These are phyloP conservation scores for Yamadazyma songkhlaensis DNA, from an alignment of 1,139 yeast species.

Conservation along the genomic window DNA sequence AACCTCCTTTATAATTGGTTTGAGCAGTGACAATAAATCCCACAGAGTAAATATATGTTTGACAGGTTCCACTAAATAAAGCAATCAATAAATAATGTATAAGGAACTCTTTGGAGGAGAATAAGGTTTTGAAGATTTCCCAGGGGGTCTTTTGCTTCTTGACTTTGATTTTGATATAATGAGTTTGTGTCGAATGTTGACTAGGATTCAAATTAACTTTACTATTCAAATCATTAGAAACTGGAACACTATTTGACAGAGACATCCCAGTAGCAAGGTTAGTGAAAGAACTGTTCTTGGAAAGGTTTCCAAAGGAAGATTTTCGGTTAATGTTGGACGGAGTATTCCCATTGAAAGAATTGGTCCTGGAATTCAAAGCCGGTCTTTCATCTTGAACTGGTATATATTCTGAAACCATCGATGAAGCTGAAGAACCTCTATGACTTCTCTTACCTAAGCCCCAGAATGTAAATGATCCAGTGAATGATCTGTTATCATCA, in stretches of 20 bases:
- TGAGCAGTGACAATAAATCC: slow-evolving; percentile 47
- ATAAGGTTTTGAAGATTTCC: slow-evolving; percentile 21
- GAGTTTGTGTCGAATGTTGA: neutral
- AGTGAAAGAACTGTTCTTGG: slow-evolving; percentile 5
- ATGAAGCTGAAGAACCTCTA: slow-evolving; percentile 9
- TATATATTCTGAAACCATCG: slow-evolving; percentile 9
- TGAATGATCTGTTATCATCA: slow-evolving; percentile 6
- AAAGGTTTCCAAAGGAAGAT: slow-evolving; percentile 4
- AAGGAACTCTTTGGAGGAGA: slow-evolving; percentile 26
- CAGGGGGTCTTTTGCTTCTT: slow-evolving; percentile 18
- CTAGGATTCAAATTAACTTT: neutral
- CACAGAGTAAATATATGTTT: slow-evolving; percentile 43
- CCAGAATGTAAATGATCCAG: slow-evolving; percentile 42
- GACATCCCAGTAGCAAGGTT: neutral
- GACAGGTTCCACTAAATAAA: slow-evolving; percentile 37
- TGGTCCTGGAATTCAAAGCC: slow-evolving; percentile 12
- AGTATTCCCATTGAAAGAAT: slow-evolving; percentile 12
- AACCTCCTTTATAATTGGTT: slow-evolving; percentile 18
- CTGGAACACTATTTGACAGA: neutral
- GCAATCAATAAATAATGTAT: slow-evolving; percentile 36
- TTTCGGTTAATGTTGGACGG: neutral
- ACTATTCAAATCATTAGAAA: neutral
- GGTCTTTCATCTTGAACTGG: slow-evolving; percentile 9
- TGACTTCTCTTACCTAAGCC: slow-evolving; percentile 20
- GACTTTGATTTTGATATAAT: slow-evolving; percentile 4